Percentiles rank a stretch among this genome's conserved stretches.
phyloP scores from a whole-genome alignment of 2,329 filamentous ascomycete genomes.

The Plenodomus biglobosus region DNA sequence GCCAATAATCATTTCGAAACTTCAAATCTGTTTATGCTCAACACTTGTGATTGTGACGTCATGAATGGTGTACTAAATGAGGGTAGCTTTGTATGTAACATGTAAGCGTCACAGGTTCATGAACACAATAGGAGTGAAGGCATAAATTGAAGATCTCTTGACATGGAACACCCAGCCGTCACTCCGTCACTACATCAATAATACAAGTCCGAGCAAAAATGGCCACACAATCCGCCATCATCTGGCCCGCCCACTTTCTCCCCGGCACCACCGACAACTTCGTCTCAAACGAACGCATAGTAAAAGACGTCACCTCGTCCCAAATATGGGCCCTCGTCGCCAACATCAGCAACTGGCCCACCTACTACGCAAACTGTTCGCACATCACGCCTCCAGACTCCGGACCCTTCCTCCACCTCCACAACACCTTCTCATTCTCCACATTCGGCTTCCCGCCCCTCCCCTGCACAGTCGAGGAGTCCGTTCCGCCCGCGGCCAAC shows the following conservation, averaged over 20 bases:
- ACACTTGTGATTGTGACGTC: background rate
- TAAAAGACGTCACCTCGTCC: conserved; percentile 22
- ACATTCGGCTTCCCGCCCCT: conserved; percentile 42
- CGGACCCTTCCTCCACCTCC: conserved; percentile 23
- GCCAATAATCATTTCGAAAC: background rate
- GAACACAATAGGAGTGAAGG: no score
- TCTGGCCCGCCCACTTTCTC: conserved; percentile 36
- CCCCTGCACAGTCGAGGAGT: conserved; percentile 25
- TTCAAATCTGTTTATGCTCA: background rate
- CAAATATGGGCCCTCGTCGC: conserved; percentile 38
- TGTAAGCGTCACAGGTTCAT: no score
- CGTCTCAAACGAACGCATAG: conserved; percentile 41
- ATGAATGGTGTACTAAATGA: background rate
- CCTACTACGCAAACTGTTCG: conserved; percentile 40
- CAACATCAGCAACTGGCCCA: conserved; percentile 39
- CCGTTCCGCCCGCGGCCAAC: conserved; percentile 15
- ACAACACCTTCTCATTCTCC: conserved; percentile 36
- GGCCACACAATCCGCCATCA: conserved; percentile 29
- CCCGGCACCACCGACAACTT: conserved; percentile 45
- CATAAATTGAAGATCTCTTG: no score
- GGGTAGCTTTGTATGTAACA: background rate
- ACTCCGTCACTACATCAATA: no score
- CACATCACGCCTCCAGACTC: conserved; percentile 32
- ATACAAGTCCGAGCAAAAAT: background rate
- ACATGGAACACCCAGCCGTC: no score